Base-by-base conservation (phyloP, 2,329 filamentous ascomycete genomes). In the Colletotrichum shisoi region DNA sequence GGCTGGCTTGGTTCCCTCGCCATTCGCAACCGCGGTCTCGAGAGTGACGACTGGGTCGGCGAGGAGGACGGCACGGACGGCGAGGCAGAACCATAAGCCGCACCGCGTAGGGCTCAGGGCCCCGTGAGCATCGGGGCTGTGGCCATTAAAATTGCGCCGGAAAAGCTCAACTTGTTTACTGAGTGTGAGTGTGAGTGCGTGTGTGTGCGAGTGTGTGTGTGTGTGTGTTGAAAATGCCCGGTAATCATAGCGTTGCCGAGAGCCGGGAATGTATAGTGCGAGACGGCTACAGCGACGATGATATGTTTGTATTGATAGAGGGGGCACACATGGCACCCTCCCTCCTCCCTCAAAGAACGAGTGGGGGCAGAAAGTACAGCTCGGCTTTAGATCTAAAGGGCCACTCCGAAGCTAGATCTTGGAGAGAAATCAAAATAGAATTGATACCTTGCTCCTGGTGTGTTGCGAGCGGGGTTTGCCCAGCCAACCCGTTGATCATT, bases 1-100 rank as follows among this genome's bases (percentile, higher is more conserved):
- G 95, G 94, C 0, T 97, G 94, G 80, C 69, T 92, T 1, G 82
- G 92, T 34, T 94, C 91, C 65, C 89, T 94, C 67, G 89, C 91
- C 1, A 94, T 98, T 70, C 83, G 87, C 13, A 89, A 91, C 2
- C 78, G 79, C 2, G 82, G 82, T 0, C 77, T 90, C 0, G 87
- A 90, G 74, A 89, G 87, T 68, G 85, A 82, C 4, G 87, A 88
- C 57, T 85, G 80, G 78, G 69, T 74, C 4, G 80, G 80, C 21
- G 75, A 78, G 3, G 74, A 76, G 0, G 74, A 76, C 42, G 70
- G 76, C 2, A 72, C 76, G 0, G 71, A 71, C 21, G 71, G 72
- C 19, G 71, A 69, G 15, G 54, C 39, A 12, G 72, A 72, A 12
- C 53, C 67, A 49, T 70, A 34, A 63, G 21, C 45, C 52, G 12